Evolutionary conservation across 768 basidiomycete species (phyloP).

Genomic region (Podaxis rugospora): DNA sequence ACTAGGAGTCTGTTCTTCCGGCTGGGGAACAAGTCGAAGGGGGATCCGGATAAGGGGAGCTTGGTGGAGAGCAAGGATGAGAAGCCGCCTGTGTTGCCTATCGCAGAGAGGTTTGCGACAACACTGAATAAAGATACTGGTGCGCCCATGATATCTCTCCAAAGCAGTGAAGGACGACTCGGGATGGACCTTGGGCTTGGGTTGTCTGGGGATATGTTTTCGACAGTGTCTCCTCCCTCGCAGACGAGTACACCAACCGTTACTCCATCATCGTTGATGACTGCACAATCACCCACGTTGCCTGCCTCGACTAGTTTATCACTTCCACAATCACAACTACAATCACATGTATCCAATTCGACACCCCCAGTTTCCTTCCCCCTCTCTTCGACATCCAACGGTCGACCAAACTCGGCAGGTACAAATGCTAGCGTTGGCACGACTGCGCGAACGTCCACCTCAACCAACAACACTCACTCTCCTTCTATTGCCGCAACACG

Average conservation of each 20-base stretch:
- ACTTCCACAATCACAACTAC: not conserved
- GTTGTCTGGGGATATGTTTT: conserved; percentile 8
- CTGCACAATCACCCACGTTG: not conserved
- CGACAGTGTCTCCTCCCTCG: not conserved
- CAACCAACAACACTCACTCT: conserved; percentile 12
- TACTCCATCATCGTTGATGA: not conserved
- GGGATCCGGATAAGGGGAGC: conserved; percentile 27
- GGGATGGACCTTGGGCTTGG: conserved; percentile 5
- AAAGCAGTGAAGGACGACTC: conserved; percentile 1
- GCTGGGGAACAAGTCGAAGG: conserved; percentile 34
- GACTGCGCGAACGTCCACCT: not conserved
- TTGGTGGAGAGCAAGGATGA: conserved; percentile 14
- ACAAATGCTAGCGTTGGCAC: not conserved
- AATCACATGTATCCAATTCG: not conserved
- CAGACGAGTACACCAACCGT: not conserved
- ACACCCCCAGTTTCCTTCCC: not conserved
- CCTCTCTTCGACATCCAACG: not conserved
- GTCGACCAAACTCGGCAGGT: not conserved
- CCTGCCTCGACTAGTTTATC: not conserved
- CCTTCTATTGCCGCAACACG: conserved; percentile 15
- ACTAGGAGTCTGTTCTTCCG: conserved; percentile 41
- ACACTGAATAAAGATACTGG: conserved; percentile 17
- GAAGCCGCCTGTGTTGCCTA: conserved; percentile 28
- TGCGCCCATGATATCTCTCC: conserved; percentile 4
- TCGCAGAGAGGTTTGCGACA: conserved; percentile 44